Percentiles rank a stretch among this genome's conserved stretches.
These are phyloP conservation scores for Coemansia sp. DNA, from an alignment of 192 early-diverging fungal species.

Conservation along the genomic window DNA sequence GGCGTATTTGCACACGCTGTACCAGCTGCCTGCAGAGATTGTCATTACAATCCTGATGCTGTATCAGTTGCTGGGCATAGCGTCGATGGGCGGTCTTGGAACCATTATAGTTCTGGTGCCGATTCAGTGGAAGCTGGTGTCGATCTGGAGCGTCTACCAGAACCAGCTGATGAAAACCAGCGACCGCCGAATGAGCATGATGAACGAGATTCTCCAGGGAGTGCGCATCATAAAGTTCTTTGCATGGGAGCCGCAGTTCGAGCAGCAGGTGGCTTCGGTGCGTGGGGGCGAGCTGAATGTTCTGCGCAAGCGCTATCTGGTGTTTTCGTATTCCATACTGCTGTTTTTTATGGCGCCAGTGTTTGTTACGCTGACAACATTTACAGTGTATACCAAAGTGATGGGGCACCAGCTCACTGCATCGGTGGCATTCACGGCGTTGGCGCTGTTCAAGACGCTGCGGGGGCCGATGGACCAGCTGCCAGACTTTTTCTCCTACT, in stretches of 20 bases:
- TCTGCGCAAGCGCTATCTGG: constrained; percentile 42
- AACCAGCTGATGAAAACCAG: constrained; percentile 58
- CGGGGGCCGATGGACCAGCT: constrained; percentile 51
- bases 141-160: constrained; percentile 56
- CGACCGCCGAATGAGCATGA: constrained; percentile 74
- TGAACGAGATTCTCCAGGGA: constrained; percentile 83
- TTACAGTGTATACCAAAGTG: constrained; percentile 63
- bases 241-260: constrained; percentile 76
- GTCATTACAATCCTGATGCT: constrained; percentile 64
- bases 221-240: constrained; percentile 93
- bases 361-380: constrained; percentile 60
- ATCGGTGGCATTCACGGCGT: constrained; percentile 65
- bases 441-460: constrained; percentile 68
- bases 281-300: constrained; percentile 61
- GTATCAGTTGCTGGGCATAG: constrained; percentile 72
- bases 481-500: constrained; percentile 60
- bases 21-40: constrained; percentile 62
- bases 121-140: constrained; percentile 53
- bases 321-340: constrained; percentile 48
- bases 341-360: constrained; percentile 60
- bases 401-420: constrained; percentile 59
- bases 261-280: constrained; percentile 61
- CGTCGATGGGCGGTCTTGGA: constrained; percentile 71
- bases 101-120: constrained; percentile 65
- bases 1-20: constrained; percentile 59